A percentile compares a stretch with the other conserved stretches of the same genome.
Evolutionary conservation across 345 rosid genomes (phyloP).

Genomic region (Combretum micranthum): DNA sequence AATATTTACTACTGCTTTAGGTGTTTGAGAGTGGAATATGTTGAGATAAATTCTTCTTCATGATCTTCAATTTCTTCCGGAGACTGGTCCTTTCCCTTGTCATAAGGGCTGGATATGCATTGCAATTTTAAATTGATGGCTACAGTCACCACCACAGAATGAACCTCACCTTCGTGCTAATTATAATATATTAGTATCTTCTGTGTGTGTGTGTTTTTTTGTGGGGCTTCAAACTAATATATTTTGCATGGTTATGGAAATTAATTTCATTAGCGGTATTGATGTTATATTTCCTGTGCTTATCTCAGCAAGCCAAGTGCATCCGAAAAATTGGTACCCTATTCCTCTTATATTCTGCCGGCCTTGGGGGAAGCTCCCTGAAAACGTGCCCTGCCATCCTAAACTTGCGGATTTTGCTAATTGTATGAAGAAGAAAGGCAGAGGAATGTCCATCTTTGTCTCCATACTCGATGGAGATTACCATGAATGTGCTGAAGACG

Average conservation of each 20-base stretch:
- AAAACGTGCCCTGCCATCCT: slow-evolving; percentile 97
- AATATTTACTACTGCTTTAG: too few relatives aligned
- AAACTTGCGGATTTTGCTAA: slow-evolving; percentile 97
- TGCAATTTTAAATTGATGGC: too few relatives aligned
- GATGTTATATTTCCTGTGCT: background rate
- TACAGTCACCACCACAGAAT: too few relatives aligned
- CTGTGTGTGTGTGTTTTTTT: background rate
- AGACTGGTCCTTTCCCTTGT: too few relatives aligned
- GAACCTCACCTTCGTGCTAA: too few relatives aligned
- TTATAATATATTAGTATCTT: background rate
- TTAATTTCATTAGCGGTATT: too few relatives aligned
- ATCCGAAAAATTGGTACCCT: slow-evolving; percentile 99
- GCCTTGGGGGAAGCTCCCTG: slow-evolving; percentile 99
- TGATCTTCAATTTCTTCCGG: too few relatives aligned
- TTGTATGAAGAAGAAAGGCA: slow-evolving; percentile 99
- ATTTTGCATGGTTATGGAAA: too few relatives aligned
- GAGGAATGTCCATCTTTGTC: slow-evolving; percentile 96
- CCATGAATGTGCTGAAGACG: slow-evolving; percentile 94
- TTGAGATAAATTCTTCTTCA: too few relatives aligned
- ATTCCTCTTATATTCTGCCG: slow-evolving; percentile 96
- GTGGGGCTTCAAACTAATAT: too few relatives aligned
- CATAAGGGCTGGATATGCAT: too few relatives aligned
- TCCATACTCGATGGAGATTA: slow-evolving; percentile 92
- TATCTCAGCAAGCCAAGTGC: slow-evolving; percentile 91
- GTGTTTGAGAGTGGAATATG: too few relatives aligned